Base-by-base conservation (phyloP, 2,329 filamentous ascomycete genomes). In the Chaetomiaceae sp. region DNA sequence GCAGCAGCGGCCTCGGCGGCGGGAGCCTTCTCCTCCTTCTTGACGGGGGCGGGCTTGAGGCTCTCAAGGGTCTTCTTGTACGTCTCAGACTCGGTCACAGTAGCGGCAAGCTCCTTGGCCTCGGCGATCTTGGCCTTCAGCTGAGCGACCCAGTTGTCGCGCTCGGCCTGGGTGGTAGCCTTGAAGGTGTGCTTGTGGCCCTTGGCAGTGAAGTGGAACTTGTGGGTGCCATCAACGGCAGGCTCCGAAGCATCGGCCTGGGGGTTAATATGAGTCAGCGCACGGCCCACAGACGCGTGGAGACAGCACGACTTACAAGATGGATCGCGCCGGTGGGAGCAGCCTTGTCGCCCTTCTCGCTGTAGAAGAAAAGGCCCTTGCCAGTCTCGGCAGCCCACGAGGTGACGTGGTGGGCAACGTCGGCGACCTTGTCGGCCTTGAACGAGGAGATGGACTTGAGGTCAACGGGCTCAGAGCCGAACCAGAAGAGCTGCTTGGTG, bases 131-230 rank as follows among this genome's bases (percentile, higher is more conserved):
- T 89, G 66, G 81, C 75, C 82, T 94, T 91, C 64, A 96, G 72
- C 67, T 91, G 87, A 59, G 84, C 75, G 65, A 95, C 83, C 94
- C 94, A 97, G 80, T 88, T 89, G 72, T 96, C 90, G 69, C 92
- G 91, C 76, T 96, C 91, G 55, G 83, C 76, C 45, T 81, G 65
- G 65, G 68, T 85, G 65, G 77, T 67, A 54, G 92, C 89, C 82
- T 96, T 92, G 81, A 99, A 96, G 57, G 82, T 82, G 81, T 96
- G 91, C 84, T 96, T 95, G 75, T 95, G 87, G 64, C 87, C 88
- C 73, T 87, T 85, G 68, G 88, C 75, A 69, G 86, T 89, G 79
- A 97, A 88, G 68, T 84, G 78, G 79, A 99, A 96, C 75, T 94
- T 91, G 74, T 82, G 81, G 61, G 81, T 68, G 57, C 90, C 88